A percentile compares a stretch with the other conserved stretches of the same genome.
Conservation (phyloP, 148 eudicot species). For the Chenopodium quinoa region DNA sequence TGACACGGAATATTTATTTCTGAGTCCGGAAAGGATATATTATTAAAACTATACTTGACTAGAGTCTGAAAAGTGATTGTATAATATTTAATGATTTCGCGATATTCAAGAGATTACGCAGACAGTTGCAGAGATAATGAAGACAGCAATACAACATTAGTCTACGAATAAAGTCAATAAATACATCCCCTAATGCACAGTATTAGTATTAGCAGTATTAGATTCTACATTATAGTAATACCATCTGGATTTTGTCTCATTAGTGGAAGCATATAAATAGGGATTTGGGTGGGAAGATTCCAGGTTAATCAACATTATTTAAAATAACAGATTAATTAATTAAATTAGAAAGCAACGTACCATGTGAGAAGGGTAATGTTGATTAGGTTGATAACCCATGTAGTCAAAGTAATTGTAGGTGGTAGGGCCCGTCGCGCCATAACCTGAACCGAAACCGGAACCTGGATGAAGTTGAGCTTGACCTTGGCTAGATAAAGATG, state of each 20-base stretch:
- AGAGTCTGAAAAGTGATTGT: no score
- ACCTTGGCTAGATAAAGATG: conserved; percentile 50
- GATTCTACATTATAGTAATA: neutral
- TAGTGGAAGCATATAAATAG: conserved; percentile 42
- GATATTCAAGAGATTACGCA: conserved; percentile 24
- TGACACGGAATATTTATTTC: no score
- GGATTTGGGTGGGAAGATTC: conserved; percentile 27
- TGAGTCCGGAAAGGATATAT: no score
- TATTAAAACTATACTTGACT: no score
- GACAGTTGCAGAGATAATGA: conserved; percentile 19
- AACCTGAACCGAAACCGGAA: neutral
- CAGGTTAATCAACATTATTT: neutral
- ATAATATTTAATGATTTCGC: neutral
- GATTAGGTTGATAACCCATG: conserved; percentile 28
- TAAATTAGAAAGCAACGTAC: conserved; percentile 27
- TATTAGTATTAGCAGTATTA: neutral
- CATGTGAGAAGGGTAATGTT: conserved; percentile 36
- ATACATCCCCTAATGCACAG: conserved; percentile 25
- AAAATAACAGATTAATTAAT: neutral
- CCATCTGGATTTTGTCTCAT: conserved; percentile 36
- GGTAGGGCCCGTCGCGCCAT: conserved; percentile 24
- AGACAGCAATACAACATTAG: conserved; percentile 20
- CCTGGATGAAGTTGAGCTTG: conserved; percentile 1
- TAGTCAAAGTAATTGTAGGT: conserved; percentile 28
- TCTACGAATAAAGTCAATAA: neutral